Conservation (phyloP, 352 stramenopile species). For the Phytophthora agathidicida region DNA sequence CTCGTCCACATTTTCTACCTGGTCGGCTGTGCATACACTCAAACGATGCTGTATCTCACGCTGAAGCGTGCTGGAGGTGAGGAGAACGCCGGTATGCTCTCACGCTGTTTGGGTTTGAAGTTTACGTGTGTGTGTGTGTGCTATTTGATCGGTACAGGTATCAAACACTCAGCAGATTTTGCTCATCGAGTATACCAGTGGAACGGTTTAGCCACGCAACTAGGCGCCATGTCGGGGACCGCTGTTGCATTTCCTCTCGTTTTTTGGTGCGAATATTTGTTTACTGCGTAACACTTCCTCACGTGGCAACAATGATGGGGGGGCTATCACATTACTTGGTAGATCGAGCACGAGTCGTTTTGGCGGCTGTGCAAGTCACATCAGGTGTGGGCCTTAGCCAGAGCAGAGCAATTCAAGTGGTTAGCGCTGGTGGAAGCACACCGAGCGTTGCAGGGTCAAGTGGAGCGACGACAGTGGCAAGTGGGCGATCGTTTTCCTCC, state of each 20-base stretch:
- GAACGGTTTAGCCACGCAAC: constrained; percentile 68
- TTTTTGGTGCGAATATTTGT: constrained; percentile 60
- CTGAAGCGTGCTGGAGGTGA: constrained; percentile 60
- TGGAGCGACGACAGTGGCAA: no score
- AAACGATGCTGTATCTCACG: constrained; percentile 78
- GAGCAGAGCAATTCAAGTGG: no score
- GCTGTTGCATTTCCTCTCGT: constrained; percentile 71
- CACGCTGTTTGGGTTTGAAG: neutral
- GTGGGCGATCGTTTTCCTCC: no score
- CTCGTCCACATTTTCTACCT: constrained; percentile 60
- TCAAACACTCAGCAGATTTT: constrained; percentile 35
- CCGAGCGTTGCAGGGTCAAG: no score
- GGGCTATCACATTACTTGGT: no score
- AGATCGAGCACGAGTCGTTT: no score
- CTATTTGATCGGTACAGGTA: constrained; percentile 18
- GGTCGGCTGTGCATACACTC: constrained; percentile 64
- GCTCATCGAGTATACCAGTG: constrained; percentile 68
- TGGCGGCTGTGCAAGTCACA: no score
- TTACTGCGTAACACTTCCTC: constrained; percentile 29
- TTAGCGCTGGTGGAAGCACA: no score
- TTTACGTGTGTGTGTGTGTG: neutral
- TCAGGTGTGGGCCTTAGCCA: no score
- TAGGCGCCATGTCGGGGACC: constrained; percentile 66
- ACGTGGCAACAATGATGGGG: no score
- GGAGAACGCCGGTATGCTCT: neutral